Percentiles rank a stretch among this genome's conserved stretches.
Conservation (phyloP, 2,329 filamentous ascomycete genomes). For the Ascochyta clinopodiicola region DNA sequence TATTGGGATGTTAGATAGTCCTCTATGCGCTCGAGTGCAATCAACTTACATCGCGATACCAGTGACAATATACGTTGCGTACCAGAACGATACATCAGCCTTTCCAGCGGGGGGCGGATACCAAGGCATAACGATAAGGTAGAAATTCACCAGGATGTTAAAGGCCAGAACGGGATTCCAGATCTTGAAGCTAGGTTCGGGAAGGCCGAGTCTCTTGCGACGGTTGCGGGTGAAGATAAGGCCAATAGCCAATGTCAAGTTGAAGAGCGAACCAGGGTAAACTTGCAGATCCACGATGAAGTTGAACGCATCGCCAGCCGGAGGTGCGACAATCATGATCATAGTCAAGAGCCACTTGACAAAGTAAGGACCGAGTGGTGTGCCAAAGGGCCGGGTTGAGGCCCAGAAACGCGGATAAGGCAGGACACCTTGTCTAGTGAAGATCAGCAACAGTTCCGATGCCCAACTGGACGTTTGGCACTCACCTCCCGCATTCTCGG, state of each 20-base stretch:
- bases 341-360: slow-evolving; percentile 65
- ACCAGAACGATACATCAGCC: slow-evolving; percentile 75
- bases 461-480: accelerated
- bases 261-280: slow-evolving; percentile 67
- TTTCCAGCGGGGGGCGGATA: slow-evolving; percentile 69
- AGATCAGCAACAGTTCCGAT: background rate
- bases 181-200: slow-evolving; percentile 60
- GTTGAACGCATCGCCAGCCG: slow-evolving; percentile 68
- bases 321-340: slow-evolving; percentile 66
- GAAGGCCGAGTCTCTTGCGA: slow-evolving; percentile 59
- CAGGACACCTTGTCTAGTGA: slow-evolving; percentile 62
- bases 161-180: slow-evolving; percentile 67
- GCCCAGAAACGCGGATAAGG: slow-evolving; percentile 68
- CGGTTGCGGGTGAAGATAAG: slow-evolving; percentile 64
- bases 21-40: background rate
- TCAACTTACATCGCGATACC: slow-evolving; percentile 69
- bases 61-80: slow-evolving; percentile 69
- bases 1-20: slow-evolving; percentile 30
- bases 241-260: slow-evolving; percentile 62
- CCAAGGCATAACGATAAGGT: slow-evolving; percentile 72
- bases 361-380: slow-evolving; percentile 64
- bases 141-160: slow-evolving; percentile 65
- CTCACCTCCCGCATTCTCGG: slow-evolving; percentile 62
- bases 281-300: slow-evolving; percentile 65
- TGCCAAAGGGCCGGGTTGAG: slow-evolving; percentile 67